phyloP scores from a whole-genome alignment of 306 rosid genomes.

The Lathyrus aphaca region DNA sequence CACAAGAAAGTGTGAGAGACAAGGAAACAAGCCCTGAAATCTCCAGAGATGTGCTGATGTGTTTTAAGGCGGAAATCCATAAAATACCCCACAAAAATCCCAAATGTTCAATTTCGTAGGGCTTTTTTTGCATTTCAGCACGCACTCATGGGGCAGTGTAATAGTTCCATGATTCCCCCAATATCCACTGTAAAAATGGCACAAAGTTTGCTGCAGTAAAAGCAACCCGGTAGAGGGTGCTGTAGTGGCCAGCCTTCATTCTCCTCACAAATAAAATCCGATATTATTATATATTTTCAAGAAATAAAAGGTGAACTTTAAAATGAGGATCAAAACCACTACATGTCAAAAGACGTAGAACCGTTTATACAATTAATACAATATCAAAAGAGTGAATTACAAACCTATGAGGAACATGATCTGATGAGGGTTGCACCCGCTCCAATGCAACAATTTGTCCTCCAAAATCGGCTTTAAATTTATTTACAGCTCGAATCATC shows the following conservation, averaged over 20 bases:
- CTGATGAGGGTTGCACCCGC: constrained; percentile 97
- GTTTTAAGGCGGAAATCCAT: constrained; percentile 5
- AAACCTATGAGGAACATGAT: constrained; percentile 95
- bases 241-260: background rate
- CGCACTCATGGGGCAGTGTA: background rate
- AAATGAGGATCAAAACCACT: constrained; percentile 16
- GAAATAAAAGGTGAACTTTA: background rate
- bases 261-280: background rate
- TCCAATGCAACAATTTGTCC: constrained; percentile 88
- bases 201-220: background rate
- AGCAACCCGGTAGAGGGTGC: background rate
- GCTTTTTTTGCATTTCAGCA: background rate
- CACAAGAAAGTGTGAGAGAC: background rate
- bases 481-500: constrained; percentile 89
- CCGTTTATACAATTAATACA: constrained; percentile 2
- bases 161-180: background rate
- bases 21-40: constrained; percentile 4
- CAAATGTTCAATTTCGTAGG: background rate
- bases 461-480: constrained; percentile 89
- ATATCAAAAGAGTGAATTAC: constrained; percentile 11
- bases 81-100: background rate
- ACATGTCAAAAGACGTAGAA: constrained; percentile 18
- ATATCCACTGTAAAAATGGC: background rate
- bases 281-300: background rate
- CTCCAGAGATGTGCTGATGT: background rate